phyloP scores from a whole-genome alignment of 495 filamentous ascomycete genomes.

The Penicillium chermesinum region DNA sequence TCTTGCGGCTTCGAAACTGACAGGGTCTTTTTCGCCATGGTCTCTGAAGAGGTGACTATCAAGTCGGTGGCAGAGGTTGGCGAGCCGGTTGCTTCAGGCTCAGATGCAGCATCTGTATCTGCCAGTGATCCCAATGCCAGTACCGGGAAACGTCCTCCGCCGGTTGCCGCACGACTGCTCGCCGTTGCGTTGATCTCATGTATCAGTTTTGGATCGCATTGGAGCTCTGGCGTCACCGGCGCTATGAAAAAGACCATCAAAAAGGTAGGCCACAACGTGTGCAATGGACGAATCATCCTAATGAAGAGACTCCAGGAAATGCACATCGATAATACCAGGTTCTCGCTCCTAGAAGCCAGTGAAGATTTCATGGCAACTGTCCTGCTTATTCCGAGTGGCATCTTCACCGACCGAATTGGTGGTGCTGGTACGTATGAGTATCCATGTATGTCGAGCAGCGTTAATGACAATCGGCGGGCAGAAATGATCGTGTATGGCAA shows the following conservation, averaged over 20 bases:
- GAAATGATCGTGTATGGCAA: conserved; percentile 45
- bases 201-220: conserved; percentile 41
- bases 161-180: conserved; percentile 30
- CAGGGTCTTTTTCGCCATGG: no score
- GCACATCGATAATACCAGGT: conserved; percentile 39
- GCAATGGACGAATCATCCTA: background rate
- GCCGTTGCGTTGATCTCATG: conserved; percentile 37
- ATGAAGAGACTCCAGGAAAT: conserved; percentile 20
- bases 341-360: conserved; percentile 39
- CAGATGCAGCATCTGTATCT: background rate
- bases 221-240: conserved; percentile 38
- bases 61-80: conserved; percentile 12
- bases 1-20: no score
- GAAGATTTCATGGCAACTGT: conserved; percentile 45
- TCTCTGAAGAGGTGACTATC: background rate
- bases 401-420: conserved; percentile 41
- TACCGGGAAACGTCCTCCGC: conserved; percentile 24
- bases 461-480: background rate
- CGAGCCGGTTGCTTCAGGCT: background rate
- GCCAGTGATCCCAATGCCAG: background rate
- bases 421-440: conserved; percentile 35
- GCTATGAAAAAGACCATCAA: conserved; percentile 45
- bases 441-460: background rate
- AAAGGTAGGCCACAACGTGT: conserved; percentile 22
- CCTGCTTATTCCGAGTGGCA: conserved; percentile 38